These are phyloP conservation scores for Beta vulgaris DNA, from an alignment of 148 eudicot species.

Conservation along the genomic window DNA sequence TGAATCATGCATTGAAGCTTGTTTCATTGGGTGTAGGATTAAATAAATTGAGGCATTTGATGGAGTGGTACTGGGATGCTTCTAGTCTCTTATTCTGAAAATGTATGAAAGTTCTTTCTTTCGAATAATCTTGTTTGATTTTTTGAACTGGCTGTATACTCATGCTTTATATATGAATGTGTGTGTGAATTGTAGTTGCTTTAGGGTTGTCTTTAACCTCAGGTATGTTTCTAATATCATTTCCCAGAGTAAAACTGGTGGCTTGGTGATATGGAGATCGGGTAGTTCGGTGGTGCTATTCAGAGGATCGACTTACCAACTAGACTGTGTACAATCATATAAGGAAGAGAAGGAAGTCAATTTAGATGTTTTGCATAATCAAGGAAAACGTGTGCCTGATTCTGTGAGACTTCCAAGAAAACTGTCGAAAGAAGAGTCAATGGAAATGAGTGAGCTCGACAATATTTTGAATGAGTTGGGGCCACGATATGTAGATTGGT, in stretches of 20 bases:
- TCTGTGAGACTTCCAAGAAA: constrained; percentile 26
- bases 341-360: constrained; percentile 35
- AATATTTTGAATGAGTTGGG: constrained; percentile 65
- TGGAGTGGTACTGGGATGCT: neutral
- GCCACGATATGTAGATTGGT: constrained; percentile 80
- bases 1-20: neutral
- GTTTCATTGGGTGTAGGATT: neutral
- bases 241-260: constrained; percentile 85
- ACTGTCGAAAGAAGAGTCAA: constrained; percentile 55
- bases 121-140: no score
- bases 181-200: neutral
- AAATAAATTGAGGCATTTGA: no score
- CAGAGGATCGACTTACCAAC: constrained; percentile 75
- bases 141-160: neutral
- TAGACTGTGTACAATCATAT: constrained; percentile 68
- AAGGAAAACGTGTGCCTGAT: constrained; percentile 24
- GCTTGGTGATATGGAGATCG: constrained; percentile 94
- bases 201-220: constrained; percentile 15
- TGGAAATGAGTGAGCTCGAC: constrained; percentile 58
- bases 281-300: constrained; percentile 78
- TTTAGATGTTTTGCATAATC: constrained; percentile 14
- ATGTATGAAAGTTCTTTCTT: neutral
- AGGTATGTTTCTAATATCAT: constrained; percentile 22
- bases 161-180: neutral
- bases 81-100: neutral